Evolutionary conservation across 441 rosid species (phyloP).

Genomic region (Biscutella auriculata): DNA sequence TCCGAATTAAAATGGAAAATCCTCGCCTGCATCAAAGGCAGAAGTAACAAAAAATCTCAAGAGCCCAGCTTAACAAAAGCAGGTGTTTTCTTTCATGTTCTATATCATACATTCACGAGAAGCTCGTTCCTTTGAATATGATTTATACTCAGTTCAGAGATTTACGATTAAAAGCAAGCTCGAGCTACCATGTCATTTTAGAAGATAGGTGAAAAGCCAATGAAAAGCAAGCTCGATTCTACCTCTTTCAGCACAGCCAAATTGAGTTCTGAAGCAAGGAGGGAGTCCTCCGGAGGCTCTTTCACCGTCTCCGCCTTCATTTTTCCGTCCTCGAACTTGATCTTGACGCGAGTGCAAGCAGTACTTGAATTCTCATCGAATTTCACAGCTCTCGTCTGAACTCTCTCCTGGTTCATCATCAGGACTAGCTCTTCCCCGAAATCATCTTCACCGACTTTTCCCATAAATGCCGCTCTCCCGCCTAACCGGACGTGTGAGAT

Average conservation of each 20-base stretch:
- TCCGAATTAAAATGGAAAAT: constrained; percentile 79
- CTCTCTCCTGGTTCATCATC: constrained; percentile 76
- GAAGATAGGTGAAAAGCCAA: neutral
- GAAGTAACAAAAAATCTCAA: neutral
- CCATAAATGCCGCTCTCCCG: constrained; percentile 64
- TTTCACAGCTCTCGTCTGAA: constrained; percentile 71
- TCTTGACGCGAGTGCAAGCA: constrained; percentile 49
- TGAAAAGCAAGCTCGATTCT: neutral
- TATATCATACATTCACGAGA: neutral
- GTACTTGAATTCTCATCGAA: constrained; percentile 48
- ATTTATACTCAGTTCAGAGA: neutral
- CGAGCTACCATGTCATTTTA: neutral
- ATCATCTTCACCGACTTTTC: constrained; percentile 51
- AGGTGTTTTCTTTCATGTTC: neutral
- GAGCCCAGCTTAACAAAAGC: neutral
- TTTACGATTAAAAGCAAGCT: neutral
- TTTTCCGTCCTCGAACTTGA: constrained; percentile 54
- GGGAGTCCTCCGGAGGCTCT: constrained; percentile 66
- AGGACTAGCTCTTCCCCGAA: constrained; percentile 52
- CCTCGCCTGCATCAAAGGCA: constrained; percentile 50
- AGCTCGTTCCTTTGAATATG: neutral
- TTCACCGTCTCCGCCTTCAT: constrained; percentile 58
- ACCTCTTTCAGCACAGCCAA: constrained; percentile 86
- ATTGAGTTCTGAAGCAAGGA: constrained; percentile 54
- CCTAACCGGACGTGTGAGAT: constrained; percentile 54